Percentiles rank a stretch among this genome's conserved stretches.
These are phyloP conservation scores for Poa pratensis DNA, from an alignment of 176 grass and related monocot species.

Conservation along the genomic window DNA sequence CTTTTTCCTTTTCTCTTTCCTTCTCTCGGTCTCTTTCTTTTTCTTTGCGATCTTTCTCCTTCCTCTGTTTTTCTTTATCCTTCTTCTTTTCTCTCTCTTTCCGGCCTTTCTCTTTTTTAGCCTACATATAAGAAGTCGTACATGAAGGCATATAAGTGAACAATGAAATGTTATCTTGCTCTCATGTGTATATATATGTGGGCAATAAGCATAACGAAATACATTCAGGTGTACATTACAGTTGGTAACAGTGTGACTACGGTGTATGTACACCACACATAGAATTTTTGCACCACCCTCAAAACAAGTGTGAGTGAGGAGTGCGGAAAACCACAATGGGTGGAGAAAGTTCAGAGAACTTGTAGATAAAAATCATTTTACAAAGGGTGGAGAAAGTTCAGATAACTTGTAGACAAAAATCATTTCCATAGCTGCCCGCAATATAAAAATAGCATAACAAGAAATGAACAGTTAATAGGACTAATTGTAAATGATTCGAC, in stretches of 20 bases:
- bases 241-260: background rate
- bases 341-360: slow-evolving; percentile 4
- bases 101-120: slow-evolving; percentile 64
- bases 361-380: background rate
- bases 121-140: slow-evolving; percentile 36
- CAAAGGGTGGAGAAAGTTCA: no score
- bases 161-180: background rate
- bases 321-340: background rate
- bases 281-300: background rate
- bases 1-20: slow-evolving; percentile 74
- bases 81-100: slow-evolving; percentile 84
- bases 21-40: slow-evolving; percentile 39
- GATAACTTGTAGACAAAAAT: background rate
- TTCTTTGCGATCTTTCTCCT: slow-evolving; percentile 74
- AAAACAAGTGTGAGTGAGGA: background rate
- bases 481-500: background rate
- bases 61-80: slow-evolving; percentile 77
- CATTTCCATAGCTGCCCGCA: background rate
- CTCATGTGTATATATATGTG: slow-evolving; percentile 30
- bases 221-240: background rate
- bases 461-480: background rate
- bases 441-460: background rate
- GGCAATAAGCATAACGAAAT: background rate
- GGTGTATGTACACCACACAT: background rate
- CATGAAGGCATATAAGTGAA: background rate